Evolutionary conservation across 148 eudicot species (phyloP).

Genomic region (Heliamphora exappendiculata): DNA sequence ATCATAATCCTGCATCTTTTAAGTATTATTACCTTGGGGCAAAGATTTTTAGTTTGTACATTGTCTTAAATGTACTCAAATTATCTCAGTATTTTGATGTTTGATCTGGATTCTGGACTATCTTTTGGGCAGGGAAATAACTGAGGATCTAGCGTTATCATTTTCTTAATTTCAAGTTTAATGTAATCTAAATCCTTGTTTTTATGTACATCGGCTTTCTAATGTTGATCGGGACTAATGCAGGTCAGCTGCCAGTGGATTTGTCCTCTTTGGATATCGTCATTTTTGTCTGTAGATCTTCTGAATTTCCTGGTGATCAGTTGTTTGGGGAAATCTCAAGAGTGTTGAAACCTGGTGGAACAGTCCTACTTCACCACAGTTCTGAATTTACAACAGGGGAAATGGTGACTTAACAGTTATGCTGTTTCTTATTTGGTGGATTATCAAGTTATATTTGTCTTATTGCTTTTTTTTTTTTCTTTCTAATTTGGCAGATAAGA

Average conservation of each 20-base stretch:
- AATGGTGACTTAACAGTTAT: conserved; percentile 12
- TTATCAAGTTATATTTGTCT: neutral
- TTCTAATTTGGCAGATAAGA: conserved; percentile 52
- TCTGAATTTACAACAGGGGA: conserved; percentile 31
- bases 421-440: neutral
- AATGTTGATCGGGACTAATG: neutral
- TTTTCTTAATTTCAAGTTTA: neutral
- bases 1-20: too few relatives aligned
- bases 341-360: conserved; percentile 75
- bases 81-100: neutral
- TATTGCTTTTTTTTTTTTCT: conserved; percentile 5
- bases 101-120: neutral
- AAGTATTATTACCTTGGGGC: too few relatives aligned
- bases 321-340: conserved; percentile 52
- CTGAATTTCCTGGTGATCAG: conserved; percentile 52
- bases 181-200: neutral
- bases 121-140: neutral
- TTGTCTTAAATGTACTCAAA: neutral
- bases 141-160: neutral
- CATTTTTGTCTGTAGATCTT: conserved; percentile 36
- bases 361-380: conserved; percentile 36
- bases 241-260: conserved; percentile 57
- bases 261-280: conserved; percentile 51
- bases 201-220: neutral
- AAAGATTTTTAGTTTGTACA: neutral